These are phyloP conservation scores for Verbascum thapsus DNA, from an alignment of 257 asterid genomes.

Conservation along the genomic window DNA sequence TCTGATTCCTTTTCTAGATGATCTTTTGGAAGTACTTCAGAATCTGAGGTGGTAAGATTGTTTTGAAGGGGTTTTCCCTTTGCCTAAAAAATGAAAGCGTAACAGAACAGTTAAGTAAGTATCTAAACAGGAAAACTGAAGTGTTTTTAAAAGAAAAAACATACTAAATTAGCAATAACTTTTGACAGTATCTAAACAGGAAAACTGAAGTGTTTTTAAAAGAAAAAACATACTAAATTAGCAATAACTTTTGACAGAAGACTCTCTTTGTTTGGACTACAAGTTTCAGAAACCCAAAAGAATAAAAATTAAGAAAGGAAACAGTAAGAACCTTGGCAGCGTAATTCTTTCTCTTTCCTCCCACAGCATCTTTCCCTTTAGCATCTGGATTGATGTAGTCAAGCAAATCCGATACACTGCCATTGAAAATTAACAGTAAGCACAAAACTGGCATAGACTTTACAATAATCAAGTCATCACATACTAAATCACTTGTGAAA, in stretches of 20 bases:
- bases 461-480: slow-evolving; percentile 14
- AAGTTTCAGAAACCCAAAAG: slow-evolving; percentile 6
- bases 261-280: no score
- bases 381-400: slow-evolving; percentile 90
- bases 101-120: slow-evolving; percentile 15
- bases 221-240: slow-evolving; percentile 12
- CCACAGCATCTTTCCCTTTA: slow-evolving; percentile 71
- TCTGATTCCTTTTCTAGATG: slow-evolving; percentile 40
- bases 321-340: slow-evolving; percentile 59
- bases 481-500: slow-evolving; percentile 15
- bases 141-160: slow-evolving; percentile 13
- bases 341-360: slow-evolving; percentile 68
- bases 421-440: slow-evolving; percentile 33
- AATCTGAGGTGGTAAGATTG: slow-evolving; percentile 46
- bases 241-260: no score
- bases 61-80: slow-evolving; percentile 66
- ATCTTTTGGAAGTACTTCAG: slow-evolving; percentile 51
- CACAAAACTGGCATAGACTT: slow-evolving; percentile 2
- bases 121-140: slow-evolving; percentile 13
- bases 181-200: slow-evolving; percentile 12
- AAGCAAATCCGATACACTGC: slow-evolving; percentile 91
- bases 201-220: no score
- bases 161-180: slow-evolving; percentile 7
- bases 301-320: slow-evolving; percentile 26
- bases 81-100: slow-evolving; percentile 50